Percentiles rank a stretch among this genome's conserved stretches.
Evolutionary conservation across 23 red algal species (phyloP).

Genomic region (Pyropia haitanensis): DNA sequence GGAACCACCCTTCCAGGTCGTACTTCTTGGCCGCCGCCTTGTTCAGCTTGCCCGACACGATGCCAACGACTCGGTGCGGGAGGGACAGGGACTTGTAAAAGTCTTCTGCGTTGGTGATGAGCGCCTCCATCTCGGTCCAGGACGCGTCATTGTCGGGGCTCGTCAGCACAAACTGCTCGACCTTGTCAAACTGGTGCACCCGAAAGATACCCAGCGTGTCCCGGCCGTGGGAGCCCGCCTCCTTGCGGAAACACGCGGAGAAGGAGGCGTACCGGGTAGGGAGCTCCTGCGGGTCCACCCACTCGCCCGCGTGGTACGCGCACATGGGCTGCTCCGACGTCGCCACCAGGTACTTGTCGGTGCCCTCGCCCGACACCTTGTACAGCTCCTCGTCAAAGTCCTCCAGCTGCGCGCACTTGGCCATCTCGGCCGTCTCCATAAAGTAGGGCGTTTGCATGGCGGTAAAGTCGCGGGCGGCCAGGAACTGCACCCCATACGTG

Average conservation of each 20-base stretch:
- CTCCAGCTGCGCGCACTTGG: slow-evolving; percentile 90
- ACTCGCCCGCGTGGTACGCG: slow-evolving; percentile 85
- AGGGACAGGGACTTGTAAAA: slow-evolving; percentile 90
- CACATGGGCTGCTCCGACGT: slow-evolving; percentile 96
- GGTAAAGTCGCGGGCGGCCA: slow-evolving; percentile 51
- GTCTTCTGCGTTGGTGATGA: slow-evolving; percentile 80
- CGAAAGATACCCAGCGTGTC: slow-evolving; percentile 98
- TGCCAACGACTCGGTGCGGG: slow-evolving; percentile 79
- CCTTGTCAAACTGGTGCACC: slow-evolving; percentile 99
- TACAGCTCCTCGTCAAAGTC: slow-evolving; percentile 99
- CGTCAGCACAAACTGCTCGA: slow-evolving; percentile 96
- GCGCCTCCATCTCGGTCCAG: slow-evolving; percentile 62
- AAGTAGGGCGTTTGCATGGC: slow-evolving; percentile 90
- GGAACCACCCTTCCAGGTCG: slow-evolving; percentile 98
- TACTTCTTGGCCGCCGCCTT: slow-evolving; percentile 98
- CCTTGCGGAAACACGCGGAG: slow-evolving; percentile 96
- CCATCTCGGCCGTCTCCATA: slow-evolving; percentile 96
- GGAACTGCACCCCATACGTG: slow-evolving; percentile 77
- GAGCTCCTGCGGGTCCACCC: slow-evolving; percentile 67
- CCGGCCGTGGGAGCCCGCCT: slow-evolving; percentile 93
- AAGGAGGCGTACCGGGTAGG: slow-evolving; percentile 68
- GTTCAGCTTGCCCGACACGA: slow-evolving; percentile 90
- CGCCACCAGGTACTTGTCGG: slow-evolving; percentile 92
- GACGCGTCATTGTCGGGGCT: slow-evolving; percentile 60
- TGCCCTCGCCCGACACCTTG: slow-evolving; percentile 71